phyloP scores from a whole-genome alignment of 108 stramenopile genomes.

The Cyclostephanos invisitatus region DNA sequence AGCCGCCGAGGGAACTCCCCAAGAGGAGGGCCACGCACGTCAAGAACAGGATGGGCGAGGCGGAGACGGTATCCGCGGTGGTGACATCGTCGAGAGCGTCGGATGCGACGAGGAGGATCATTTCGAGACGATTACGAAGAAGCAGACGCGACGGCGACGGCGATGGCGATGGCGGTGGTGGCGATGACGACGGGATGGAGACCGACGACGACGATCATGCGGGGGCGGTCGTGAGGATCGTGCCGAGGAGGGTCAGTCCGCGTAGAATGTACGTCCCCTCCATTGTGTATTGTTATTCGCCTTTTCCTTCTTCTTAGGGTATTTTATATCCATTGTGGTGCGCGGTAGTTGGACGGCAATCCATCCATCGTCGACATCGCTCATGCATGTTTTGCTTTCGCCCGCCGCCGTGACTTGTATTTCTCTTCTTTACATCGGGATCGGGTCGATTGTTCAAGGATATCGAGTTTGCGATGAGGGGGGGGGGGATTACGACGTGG shows the following conservation, averaged over 20 bases:
- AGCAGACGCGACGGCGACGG: background rate
- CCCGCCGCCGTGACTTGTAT: background rate
- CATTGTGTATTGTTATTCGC: too few species aligned
- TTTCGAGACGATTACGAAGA: background rate
- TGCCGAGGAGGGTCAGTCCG: constrained; percentile 35
- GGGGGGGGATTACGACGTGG: too few species aligned
- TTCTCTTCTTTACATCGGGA: too few species aligned
- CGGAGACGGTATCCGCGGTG: constrained; percentile 40
- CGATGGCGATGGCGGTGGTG: constrained; percentile 21
- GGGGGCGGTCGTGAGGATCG: constrained; percentile 39
- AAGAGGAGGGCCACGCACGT: constrained; percentile 38
- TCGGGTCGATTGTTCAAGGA: background rate
- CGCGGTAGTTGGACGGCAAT: too few species aligned
- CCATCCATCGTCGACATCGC: background rate
- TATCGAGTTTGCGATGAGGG: background rate
- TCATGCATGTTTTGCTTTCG: background rate
- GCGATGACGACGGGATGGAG: background rate
- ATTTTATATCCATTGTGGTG: too few species aligned
- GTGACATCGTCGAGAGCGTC: constrained; percentile 6
- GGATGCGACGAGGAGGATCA: background rate
- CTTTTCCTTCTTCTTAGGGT: too few species aligned
- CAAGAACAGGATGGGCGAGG: constrained; percentile 45
- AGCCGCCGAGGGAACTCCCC: constrained; percentile 30
- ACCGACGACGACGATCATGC: constrained; percentile 6
- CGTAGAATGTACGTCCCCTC: constrained; percentile 33